Percentiles rank a stretch among this genome's conserved stretches.
These are phyloP conservation scores for Ustilago curta DNA, from an alignment of 1,284 basidiomycete species.

Conservation along the genomic window DNA sequence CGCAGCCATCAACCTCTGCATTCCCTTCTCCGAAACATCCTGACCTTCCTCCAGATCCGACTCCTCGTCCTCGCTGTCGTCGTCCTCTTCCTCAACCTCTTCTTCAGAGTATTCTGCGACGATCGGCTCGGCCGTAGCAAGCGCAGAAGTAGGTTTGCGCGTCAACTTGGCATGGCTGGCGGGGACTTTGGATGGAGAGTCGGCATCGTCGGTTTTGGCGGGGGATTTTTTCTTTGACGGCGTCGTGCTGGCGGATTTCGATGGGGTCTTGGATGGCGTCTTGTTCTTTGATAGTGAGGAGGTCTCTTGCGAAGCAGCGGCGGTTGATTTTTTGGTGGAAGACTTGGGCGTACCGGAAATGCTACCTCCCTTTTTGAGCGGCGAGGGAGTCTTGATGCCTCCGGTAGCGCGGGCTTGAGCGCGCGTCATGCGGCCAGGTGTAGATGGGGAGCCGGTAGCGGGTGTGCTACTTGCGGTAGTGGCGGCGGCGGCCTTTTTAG, in stretches of 20 bases:
- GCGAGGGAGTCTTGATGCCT: constrained; percentile 37
- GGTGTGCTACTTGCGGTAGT: constrained; percentile 9
- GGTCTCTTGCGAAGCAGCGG: background rate
- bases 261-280: constrained; percentile 17
- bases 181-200: constrained; percentile 35
- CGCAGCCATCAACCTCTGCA: constrained; percentile 63
- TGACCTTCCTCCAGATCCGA: constrained; percentile 61
- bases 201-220: background rate
- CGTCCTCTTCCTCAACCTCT: constrained; percentile 29
- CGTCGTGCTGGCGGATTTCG: constrained; percentile 19
- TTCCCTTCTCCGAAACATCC: constrained; percentile 62
- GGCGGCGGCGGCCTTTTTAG: constrained; percentile 27
- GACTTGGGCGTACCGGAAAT: constrained; percentile 15
- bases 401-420: constrained; percentile 39
- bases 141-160: constrained; percentile 36
- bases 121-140: constrained; percentile 49
- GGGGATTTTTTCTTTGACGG: constrained; percentile 23
- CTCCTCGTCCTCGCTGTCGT: constrained; percentile 47
- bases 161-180: constrained; percentile 42
- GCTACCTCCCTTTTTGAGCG: constrained; percentile 31
- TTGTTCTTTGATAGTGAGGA: constrained; percentile 15
- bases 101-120: constrained; percentile 42
- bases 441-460: constrained; percentile 15
- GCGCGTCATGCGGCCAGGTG: constrained; percentile 38
- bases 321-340: constrained; percentile 23